phyloP scores from a whole-genome alignment of 257 asterid genomes.

The Solanum pinnatisectum region DNA sequence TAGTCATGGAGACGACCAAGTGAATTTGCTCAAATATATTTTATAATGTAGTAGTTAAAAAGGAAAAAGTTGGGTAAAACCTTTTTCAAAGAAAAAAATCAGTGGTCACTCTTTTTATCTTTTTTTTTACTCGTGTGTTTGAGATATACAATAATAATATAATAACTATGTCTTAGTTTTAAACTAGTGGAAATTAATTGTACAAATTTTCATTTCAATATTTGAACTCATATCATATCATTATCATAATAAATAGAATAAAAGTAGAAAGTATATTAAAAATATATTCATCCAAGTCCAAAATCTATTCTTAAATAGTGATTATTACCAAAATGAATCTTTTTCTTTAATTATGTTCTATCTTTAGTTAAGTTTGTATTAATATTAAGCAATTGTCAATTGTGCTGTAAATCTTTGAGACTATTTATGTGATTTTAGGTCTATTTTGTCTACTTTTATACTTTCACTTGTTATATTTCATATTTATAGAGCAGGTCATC shows the following conservation, averaged over 20 bases:
- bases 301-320: background rate
- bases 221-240: background rate
- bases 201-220: background rate
- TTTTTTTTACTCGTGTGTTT: background rate
- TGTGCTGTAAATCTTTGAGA: accelerated
- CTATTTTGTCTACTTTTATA: background rate
- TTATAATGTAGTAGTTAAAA: background rate
- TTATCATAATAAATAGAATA: background rate
- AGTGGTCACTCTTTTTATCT: background rate
- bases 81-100: background rate
- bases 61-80: background rate
- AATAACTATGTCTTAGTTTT: background rate
- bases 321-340: background rate
- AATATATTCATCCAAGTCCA: background rate
- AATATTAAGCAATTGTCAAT: background rate
- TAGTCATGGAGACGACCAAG: background rate
- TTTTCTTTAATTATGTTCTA: background rate
- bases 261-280: background rate
- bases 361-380: background rate
- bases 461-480: background rate
- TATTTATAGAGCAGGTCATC: background rate
- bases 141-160: background rate
- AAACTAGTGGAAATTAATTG: background rate
- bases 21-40: background rate
- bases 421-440: background rate